Evolutionary conservation across 371 early-diverging fungal genomes (phyloP).

Genomic region (Apophysomyces variabilis): DNA sequence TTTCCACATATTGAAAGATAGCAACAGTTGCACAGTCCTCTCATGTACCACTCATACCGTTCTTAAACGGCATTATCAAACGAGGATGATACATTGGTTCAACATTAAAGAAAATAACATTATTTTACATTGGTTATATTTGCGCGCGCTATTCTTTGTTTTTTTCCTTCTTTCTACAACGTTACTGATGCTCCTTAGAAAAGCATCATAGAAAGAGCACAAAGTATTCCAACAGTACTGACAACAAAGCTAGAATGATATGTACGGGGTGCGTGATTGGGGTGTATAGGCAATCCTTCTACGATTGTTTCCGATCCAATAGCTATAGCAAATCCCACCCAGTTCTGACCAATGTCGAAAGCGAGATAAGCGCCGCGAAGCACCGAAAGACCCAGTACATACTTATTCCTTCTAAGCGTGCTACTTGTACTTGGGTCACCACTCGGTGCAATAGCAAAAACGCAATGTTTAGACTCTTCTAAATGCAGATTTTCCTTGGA

Average conservation of each 20-base stretch:
- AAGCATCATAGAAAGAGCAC: not conserved
- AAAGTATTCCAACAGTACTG: not conserved
- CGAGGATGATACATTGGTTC: not conserved
- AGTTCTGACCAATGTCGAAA: slow-evolving; percentile 33
- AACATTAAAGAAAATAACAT: not conserved
- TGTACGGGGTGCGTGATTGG: not conserved
- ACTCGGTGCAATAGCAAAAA: slow-evolving; percentile 36
- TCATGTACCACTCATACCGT: too few relatives aligned
- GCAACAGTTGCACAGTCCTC: too few relatives aligned
- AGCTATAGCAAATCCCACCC: slow-evolving; percentile 20
- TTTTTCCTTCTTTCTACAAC: not conserved
- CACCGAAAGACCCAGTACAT: slow-evolving; percentile 31
- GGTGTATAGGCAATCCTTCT: not conserved
- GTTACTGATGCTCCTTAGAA: not conserved
- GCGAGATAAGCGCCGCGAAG: slow-evolving; percentile 39
- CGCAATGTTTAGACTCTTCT: slow-evolving; percentile 18
- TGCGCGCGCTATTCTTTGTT: too few relatives aligned
- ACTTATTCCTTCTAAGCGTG: not conserved
- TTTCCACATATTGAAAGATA: too few relatives aligned
- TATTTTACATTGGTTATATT: too few relatives aligned
- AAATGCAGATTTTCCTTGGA: slow-evolving; percentile 16
- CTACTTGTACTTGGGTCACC: not conserved
- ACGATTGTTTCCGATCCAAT: not conserved
- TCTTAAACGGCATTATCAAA: too few relatives aligned
- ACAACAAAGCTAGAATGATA: not conserved